These are phyloP conservation scores for Decorospora gaudefroyi DNA, from an alignment of 2,329 filamentous ascomycete species.

Conservation along the genomic window DNA sequence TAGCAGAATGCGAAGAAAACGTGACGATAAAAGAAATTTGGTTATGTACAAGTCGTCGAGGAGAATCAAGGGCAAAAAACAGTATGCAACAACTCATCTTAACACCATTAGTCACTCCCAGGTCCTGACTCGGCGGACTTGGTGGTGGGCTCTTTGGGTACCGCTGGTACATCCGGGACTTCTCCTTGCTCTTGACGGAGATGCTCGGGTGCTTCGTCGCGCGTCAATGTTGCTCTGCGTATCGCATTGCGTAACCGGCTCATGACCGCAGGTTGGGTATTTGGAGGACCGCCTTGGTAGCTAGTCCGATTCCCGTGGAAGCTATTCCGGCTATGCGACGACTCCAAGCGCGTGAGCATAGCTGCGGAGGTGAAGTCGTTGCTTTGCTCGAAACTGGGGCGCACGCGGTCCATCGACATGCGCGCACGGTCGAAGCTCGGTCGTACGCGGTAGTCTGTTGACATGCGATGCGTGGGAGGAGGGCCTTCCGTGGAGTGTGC, in stretches of 20 bases:
- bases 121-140: constrained; percentile 20
- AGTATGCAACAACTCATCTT: neutral
- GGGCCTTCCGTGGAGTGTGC: constrained; percentile 38
- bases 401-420: constrained; percentile 81
- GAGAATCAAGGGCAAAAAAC: constrained; percentile 5
- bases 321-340: constrained; percentile 52
- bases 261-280: constrained; percentile 23
- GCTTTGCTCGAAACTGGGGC: constrained; percentile 83
- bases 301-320: constrained; percentile 32
- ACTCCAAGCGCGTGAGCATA: constrained; percentile 81
- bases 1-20: neutral
- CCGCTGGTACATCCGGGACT: constrained; percentile 19
- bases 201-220: constrained; percentile 39
- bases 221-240: constrained; percentile 39
- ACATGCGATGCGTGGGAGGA: constrained; percentile 37
- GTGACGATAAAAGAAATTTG: constrained; percentile 5
- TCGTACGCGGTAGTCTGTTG: constrained; percentile 55
- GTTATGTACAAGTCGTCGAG: constrained; percentile 12
- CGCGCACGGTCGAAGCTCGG: constrained; percentile 89
- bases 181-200: constrained; percentile 16
- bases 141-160: constrained; percentile 30
- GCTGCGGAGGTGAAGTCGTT: constrained; percentile 91
- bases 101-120: constrained; percentile 2
- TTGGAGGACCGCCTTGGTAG: constrained; percentile 22
- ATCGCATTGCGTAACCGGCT: constrained; percentile 42